Evolutionary conservation across 371 early-diverging fungal genomes (phyloP).

Genomic region (Synchytrium microbalum): DNA sequence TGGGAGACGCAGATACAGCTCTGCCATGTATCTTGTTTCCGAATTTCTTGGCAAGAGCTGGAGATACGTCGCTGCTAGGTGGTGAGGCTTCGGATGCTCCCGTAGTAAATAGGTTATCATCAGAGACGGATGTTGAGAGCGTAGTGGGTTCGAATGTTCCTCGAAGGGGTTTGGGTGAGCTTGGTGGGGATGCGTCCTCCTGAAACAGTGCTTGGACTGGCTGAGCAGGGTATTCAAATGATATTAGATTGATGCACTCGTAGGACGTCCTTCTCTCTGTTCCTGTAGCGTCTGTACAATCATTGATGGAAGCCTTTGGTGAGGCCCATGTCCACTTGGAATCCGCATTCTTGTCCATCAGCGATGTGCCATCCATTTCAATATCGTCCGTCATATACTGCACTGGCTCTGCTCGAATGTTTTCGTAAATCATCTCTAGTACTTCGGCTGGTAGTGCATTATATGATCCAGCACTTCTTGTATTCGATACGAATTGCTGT

Average conservation of each 20-base stretch:
- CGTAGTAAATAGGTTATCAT: not conserved
- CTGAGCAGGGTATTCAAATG: not conserved
- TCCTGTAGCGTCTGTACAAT: too few species aligned
- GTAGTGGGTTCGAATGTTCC: too few species aligned
- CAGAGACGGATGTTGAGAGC: not conserved
- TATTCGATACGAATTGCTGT: slow-evolving; percentile 69
- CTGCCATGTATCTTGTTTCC: not conserved
- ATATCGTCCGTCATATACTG: slow-evolving; percentile 8
- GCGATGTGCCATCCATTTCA: not conserved
- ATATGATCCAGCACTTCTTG: slow-evolving; percentile 46
- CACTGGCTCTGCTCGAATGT: slow-evolving; percentile 52
- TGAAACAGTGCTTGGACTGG: not conserved
- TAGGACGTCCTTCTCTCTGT: too few species aligned
- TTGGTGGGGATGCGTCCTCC: not conserved
- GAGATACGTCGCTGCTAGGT: not conserved
- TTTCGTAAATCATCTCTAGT: slow-evolving; percentile 74
- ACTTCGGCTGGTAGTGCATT: slow-evolving; percentile 61
- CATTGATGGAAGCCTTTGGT: not conserved
- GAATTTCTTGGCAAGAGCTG: not conserved
- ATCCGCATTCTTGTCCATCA: not conserved
- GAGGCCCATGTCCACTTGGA: not conserved
- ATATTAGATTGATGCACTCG: not conserved
- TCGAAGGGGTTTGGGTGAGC: not conserved
- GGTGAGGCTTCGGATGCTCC: not conserved
- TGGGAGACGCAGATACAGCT: not conserved